These are phyloP conservation scores for Alternaria brassicicola DNA, from an alignment of 2,329 filamentous ascomycete genomes.

Conservation along the genomic window DNA sequence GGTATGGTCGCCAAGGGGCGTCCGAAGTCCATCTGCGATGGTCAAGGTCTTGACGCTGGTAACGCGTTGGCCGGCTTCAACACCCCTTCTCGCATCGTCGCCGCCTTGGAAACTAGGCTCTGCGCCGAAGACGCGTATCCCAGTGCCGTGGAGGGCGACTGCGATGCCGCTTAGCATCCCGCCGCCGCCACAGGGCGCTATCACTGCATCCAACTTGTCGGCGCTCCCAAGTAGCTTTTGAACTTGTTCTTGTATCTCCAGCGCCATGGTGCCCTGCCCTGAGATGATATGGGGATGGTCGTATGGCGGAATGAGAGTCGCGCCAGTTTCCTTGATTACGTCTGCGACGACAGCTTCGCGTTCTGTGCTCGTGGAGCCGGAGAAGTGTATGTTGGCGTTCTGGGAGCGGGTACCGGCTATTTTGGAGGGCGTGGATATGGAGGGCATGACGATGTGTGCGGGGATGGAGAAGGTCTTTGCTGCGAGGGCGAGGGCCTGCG, in stretches of 20 bases:
- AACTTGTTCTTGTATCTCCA: constrained; percentile 82
- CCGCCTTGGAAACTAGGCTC: constrained; percentile 84
- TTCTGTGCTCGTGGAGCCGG: constrained; percentile 78
- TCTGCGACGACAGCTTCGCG: constrained; percentile 76
- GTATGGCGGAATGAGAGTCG: constrained; percentile 84
- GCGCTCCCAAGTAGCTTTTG: constrained; percentile 54
- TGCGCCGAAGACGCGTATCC: constrained; percentile 80
- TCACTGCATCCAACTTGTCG: constrained; percentile 59
- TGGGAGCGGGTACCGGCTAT: constrained; percentile 81
- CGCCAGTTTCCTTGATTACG: constrained; percentile 73
- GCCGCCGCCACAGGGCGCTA: constrained; percentile 85
- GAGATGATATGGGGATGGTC: constrained; percentile 91
- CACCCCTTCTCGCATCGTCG: constrained; percentile 78
- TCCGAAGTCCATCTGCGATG: constrained; percentile 86
- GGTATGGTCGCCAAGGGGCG: constrained; percentile 76
- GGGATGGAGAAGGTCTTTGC: constrained; percentile 74
- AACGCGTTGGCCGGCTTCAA: constrained; percentile 69
- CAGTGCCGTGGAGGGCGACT: constrained; percentile 73
- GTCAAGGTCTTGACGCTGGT: constrained; percentile 75
- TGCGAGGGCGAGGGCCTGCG: constrained; percentile 87
- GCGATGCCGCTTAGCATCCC: constrained; percentile 86
- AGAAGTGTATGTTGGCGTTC: constrained; percentile 79
- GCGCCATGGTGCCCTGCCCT: constrained; percentile 86
- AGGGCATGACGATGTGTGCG: constrained; percentile 90
- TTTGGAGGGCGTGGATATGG: constrained; percentile 83